Evolutionary conservation across 2,329 filamentous ascomycete genomes (phyloP).

Genomic region (Fusarium nurragi): DNA sequence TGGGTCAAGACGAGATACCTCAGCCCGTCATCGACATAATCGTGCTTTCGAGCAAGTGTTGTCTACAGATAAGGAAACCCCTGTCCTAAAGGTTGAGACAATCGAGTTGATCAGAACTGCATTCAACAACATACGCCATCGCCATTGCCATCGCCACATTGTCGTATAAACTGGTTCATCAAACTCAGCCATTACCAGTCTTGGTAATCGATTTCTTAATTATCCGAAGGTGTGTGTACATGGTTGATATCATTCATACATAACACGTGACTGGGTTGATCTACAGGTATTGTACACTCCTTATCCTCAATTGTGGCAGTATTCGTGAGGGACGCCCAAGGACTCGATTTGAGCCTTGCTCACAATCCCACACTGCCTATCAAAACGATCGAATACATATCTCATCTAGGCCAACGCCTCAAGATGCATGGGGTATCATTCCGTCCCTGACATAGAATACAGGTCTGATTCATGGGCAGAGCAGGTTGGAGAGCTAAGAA

Average conservation of each 20-base stretch:
- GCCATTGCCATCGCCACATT: not conserved
- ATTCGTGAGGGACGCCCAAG: not conserved
- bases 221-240: not conserved
- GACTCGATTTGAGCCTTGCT: not conserved
- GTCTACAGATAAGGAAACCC: not conserved
- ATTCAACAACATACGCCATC: not conserved
- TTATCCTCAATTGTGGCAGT: not conserved
- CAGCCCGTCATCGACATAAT: not conserved
- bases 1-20: not conserved
- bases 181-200: not conserved
- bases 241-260: slow-evolving; percentile 4
- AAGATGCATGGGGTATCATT: slow-evolving; percentile 36
- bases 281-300: not conserved
- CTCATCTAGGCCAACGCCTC: slow-evolving; percentile 13
- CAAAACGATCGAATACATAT: slow-evolving; percentile 4
- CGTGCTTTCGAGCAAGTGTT: not conserved
- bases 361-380: not conserved
- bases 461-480: slow-evolving; percentile 6
- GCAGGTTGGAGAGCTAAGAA: not conserved
- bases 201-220: no score
- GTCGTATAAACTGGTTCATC: not conserved
- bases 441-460: not conserved
- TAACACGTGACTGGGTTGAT: slow-evolving; percentile 3
- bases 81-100: not conserved
- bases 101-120: not conserved